phyloP scores from a whole-genome alignment of 176 grass and related monocot genomes.

The Hordeum marinum region DNA sequence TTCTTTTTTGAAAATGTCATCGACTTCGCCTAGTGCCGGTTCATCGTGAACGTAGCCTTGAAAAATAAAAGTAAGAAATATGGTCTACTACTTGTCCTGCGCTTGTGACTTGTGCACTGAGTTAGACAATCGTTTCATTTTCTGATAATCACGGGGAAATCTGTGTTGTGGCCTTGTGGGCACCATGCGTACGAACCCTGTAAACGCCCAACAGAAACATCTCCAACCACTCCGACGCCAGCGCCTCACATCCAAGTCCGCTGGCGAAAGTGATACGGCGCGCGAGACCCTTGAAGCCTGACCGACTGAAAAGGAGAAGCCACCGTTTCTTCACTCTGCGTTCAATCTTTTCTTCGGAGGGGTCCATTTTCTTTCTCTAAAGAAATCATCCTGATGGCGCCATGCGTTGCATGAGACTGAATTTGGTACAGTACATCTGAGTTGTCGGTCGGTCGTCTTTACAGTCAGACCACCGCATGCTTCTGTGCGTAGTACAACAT shows the following conservation, averaged over 20 bases:
- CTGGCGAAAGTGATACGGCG: slow-evolving; percentile 2
- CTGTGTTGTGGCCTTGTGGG: too few species aligned
- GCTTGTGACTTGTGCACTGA: too few species aligned
- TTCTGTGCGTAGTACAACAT: background rate
- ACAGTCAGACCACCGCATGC: background rate
- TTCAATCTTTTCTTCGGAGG: background rate
- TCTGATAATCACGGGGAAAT: too few species aligned
- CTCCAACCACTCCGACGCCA: slow-evolving; percentile 20
- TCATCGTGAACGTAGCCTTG: too few species aligned
- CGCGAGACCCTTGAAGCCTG: slow-evolving; percentile 1
- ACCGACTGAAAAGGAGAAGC: slow-evolving; percentile 41
- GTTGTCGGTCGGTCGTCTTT: background rate
- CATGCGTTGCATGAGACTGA: too few species aligned
- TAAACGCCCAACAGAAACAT: background rate
- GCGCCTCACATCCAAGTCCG: slow-evolving; percentile 37
- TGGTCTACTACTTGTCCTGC: too few species aligned
- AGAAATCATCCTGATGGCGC: background rate
- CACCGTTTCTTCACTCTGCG: background rate
- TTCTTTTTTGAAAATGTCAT: too few species aligned
- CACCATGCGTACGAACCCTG: too few species aligned
- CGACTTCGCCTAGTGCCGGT: too few species aligned
- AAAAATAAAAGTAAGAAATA: too few species aligned
- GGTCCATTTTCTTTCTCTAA: background rate
- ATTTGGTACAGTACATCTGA: background rate
- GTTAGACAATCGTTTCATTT: too few species aligned